A percentile compares a stretch with the other conserved stretches of the same genome.
These are phyloP conservation scores for Artemisia tridentata DNA, from an alignment of 129 eudicot species.

Conservation along the genomic window DNA sequence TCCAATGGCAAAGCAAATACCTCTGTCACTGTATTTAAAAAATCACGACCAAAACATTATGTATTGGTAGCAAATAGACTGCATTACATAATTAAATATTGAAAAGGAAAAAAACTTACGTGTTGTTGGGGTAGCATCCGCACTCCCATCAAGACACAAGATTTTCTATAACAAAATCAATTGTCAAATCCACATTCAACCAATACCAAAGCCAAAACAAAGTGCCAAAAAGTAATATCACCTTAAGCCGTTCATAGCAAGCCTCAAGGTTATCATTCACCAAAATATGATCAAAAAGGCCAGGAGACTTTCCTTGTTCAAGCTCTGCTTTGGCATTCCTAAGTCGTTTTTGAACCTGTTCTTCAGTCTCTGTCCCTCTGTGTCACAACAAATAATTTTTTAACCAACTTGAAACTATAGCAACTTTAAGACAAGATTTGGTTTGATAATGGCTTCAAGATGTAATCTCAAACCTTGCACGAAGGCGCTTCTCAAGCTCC, in stretches of 20 bases:
- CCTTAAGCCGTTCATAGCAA: constrained; percentile 82
- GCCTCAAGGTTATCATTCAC: constrained; percentile 75
- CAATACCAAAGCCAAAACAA: constrained; percentile 9
- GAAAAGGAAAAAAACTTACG: constrained; percentile 34
- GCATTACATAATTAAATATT: not conserved
- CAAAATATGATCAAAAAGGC: constrained; percentile 85
- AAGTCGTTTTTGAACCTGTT: constrained; percentile 83
- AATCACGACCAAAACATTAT: constrained; percentile 7
- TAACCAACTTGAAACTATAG: constrained; percentile 4
- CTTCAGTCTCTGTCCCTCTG: constrained; percentile 96
- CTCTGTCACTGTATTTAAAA: constrained; percentile 39
- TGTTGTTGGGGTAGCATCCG: constrained; percentile 30
- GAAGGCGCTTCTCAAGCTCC: constrained; percentile 98
- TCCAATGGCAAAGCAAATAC: constrained; percentile 46
- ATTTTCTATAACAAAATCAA: constrained; percentile 48
- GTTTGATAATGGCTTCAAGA: constrained; percentile 5
- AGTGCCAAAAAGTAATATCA: constrained; percentile 25
- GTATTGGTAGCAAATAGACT: not conserved
- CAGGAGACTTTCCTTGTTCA: constrained; percentile 68
- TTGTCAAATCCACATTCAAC: not conserved
- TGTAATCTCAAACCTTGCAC: constrained; percentile 65
- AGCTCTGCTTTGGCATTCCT: constrained; percentile 78
- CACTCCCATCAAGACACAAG: constrained; percentile 55
- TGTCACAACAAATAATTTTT: not conserved
- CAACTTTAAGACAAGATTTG: not conserved